Base-by-base conservation (phyloP, 768 basidiomycete genomes). In the Psilocybe cyanescens region DNA sequence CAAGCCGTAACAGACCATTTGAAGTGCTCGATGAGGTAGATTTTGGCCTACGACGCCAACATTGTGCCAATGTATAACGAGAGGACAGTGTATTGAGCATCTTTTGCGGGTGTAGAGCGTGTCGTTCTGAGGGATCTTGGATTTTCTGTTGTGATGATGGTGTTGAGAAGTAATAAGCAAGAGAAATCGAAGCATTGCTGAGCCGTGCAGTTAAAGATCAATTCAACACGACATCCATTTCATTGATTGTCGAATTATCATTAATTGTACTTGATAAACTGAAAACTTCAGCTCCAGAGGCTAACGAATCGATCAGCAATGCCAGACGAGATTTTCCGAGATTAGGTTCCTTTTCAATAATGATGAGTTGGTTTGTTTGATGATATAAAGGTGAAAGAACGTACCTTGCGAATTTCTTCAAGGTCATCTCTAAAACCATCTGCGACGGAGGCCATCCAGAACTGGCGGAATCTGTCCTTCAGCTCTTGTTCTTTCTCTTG, bases 391-490 rank as follows among this genome's bases (percentile, higher is more conserved):
- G 52, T 14, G 16, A 54, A 41, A 50, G 49, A 55, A 39, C 82
- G 41, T 55, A 91, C 93, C 82, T 93, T 91, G 33, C 89, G 86
- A 67, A 95, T 88, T 67, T 87, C 82, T 67, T 93, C 91, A n/a
- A 95, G 78, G 71, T 95, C 94, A 49, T 90, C 88, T 63, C 84
- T 85, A 75, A 95, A 95, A 9, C 86, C 92, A 70, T 94, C 91
- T 1, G 87, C 90, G 6, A 94, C 82, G 0, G 89, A 86, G 2
- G 85, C 76, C 92, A 95, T 93, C 93, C 93, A 95, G 69, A 95
- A 94, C 72, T 88, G 88, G 58, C 88, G 78, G 71, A 95, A 95
- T 47, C 80, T 84, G 35, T 85, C 85, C 68, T 86, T 88, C 69
- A 94, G 71, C 7, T 71, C 70, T 47, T 81, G 75, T 61, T 93